phyloP scores from a whole-genome alignment of 257 asterid species.

The Penstemon newberryi region DNA sequence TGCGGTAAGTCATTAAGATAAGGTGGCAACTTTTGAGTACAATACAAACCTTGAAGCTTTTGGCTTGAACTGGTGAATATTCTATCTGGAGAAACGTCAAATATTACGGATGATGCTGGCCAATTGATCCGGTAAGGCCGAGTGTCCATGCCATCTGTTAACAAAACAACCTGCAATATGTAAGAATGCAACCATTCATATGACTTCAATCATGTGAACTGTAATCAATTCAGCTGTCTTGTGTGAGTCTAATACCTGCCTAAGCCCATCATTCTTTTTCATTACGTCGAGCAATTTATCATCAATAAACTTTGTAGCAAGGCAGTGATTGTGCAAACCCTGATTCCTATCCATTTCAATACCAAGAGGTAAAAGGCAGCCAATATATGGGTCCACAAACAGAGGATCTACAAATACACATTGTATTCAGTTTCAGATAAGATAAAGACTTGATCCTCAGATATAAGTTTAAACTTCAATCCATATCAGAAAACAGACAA shows the following conservation, averaged over 20 bases:
- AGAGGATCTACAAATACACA: conserved; percentile 58
- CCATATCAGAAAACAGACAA: background rate
- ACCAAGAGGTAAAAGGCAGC: conserved; percentile 56
- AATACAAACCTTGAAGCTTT: conserved; percentile 61
- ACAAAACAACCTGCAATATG: conserved; percentile 66
- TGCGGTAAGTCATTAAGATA: background rate
- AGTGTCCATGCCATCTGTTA: conserved; percentile 89
- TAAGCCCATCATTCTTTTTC: conserved; percentile 49
- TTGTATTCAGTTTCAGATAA: conserved; percentile 4
- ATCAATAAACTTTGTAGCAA: conserved; percentile 74
- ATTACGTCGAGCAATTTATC: conserved; percentile 55
- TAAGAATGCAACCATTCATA: conserved; percentile 28
- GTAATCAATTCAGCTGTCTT: conserved; percentile 1
- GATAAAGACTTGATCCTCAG: background rate
- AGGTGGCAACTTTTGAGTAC: background rate
- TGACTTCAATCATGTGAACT: conserved; percentile 16
- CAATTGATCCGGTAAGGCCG: conserved; percentile 82
- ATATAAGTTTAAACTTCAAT: background rate
- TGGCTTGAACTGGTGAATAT: conserved; percentile 45
- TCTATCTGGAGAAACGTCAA: conserved; percentile 60
- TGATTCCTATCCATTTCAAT: conserved; percentile 35
- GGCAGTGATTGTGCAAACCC: conserved; percentile 56
- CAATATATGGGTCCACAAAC: conserved; percentile 70
- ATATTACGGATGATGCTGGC: conserved; percentile 66
- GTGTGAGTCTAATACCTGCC: conserved; percentile 53